These are phyloP conservation scores for Gonium pectorale DNA, from an alignment of 139 green algal species.

Conservation along the genomic window DNA sequence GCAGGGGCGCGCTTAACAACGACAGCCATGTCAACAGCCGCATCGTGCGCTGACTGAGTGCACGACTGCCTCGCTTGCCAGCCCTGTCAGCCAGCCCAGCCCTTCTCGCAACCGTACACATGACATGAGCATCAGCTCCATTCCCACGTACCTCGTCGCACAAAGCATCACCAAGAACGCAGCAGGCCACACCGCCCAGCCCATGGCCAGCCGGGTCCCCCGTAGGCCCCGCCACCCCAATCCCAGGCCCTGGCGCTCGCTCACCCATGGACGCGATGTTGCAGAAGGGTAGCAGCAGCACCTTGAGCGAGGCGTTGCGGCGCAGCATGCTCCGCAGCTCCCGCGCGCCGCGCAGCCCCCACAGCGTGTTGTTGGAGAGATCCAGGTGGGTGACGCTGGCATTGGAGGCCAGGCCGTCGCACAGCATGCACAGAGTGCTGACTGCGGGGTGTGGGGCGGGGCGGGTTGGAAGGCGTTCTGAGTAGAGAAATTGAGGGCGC, in stretches of 20 bases:
- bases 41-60: too few relatives aligned
- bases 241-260: neutral
- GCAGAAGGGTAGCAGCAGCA: slow-evolving; percentile 44
- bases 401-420: slow-evolving; percentile 16
- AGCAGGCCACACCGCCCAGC: too few relatives aligned
- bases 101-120: too few relatives aligned
- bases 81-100: too few relatives aligned
- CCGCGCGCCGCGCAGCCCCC: slow-evolving; percentile 28
- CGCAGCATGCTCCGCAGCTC: slow-evolving; percentile 30
- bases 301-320: neutral
- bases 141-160: too few relatives aligned
- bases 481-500: neutral
- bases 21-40: too few relatives aligned
- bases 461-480: neutral
- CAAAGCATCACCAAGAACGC: too few relatives aligned
- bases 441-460: neutral
- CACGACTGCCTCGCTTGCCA: too few relatives aligned
- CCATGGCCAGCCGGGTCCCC: too few relatives aligned
- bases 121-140: too few relatives aligned
- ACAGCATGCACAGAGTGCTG: slow-evolving; percentile 44
- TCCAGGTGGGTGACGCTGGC: slow-evolving; percentile 18
- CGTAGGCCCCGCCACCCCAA: too few relatives aligned
- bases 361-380: slow-evolving; percentile 45
- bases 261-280: slow-evolving; percentile 24
- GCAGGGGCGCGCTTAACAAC: too few relatives aligned